phyloP scores from a whole-genome alignment of 176 grass and related monocot species.

The Raddia distichophylla region DNA sequence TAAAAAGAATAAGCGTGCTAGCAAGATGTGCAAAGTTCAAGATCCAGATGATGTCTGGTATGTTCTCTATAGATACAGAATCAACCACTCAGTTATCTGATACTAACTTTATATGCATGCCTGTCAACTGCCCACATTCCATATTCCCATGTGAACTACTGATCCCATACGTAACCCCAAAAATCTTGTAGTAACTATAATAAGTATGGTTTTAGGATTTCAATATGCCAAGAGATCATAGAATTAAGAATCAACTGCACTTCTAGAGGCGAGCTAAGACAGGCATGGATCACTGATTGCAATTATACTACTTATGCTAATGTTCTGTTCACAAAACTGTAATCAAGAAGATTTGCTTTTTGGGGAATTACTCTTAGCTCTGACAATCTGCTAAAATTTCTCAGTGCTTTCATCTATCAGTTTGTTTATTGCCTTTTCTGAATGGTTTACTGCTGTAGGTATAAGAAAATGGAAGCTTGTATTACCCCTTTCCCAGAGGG shows the following conservation, averaged over 20 bases:
- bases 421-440: conserved; percentile 18
- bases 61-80: conserved; percentile 33
- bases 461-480: conserved; percentile 87
- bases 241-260: not conserved
- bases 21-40: conserved; percentile 59
- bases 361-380: conserved; percentile 1
- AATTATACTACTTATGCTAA: not conserved
- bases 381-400: conserved; percentile 8
- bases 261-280: not conserved
- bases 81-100: not conserved
- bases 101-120: conserved; percentile 24
- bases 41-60: conserved; percentile 79
- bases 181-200: not conserved
- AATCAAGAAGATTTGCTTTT: not conserved
- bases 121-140: conserved; percentile 10
- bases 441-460: conserved; percentile 52
- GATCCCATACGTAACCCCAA: not conserved
- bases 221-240: not conserved
- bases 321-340: not conserved
- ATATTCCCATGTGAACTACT: conserved; percentile 29
- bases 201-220: not conserved
- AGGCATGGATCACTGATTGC: not conserved
- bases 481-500: conserved; percentile 49
- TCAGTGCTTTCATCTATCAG: not conserved
- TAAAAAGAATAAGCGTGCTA: conserved; percentile 42